Evolutionary conservation across 352 stramenopile genomes (phyloP).

Genomic region (Halophytophthora polymorphica): DNA sequence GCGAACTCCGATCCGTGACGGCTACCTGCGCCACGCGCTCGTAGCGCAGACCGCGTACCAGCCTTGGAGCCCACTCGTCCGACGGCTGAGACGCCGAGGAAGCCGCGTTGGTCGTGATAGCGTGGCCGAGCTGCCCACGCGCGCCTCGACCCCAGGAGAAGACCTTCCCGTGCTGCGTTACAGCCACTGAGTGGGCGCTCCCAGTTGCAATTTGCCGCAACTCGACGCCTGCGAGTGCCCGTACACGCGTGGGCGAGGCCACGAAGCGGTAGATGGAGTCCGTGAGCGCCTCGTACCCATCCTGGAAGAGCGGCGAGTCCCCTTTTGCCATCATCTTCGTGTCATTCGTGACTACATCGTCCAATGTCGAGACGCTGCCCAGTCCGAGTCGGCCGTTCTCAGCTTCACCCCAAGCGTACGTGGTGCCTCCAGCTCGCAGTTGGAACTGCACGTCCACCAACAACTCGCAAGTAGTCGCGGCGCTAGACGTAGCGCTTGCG

Average conservation of each 20-base stretch:
- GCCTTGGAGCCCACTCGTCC: conserved; percentile 42
- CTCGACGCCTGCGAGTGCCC: conserved; percentile 42
- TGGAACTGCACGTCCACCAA: conserved; percentile 46
- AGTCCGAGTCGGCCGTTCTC: conserved; percentile 58
- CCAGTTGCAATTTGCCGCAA: conserved; percentile 50
- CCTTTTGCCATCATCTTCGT: not conserved
- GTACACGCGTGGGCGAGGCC: conserved; percentile 33
- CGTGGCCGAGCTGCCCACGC: conserved; percentile 44
- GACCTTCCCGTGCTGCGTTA: conserved; percentile 44
- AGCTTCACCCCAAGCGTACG: conserved; percentile 63
- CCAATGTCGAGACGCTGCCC: conserved; percentile 18
- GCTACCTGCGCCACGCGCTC: conserved; percentile 43
- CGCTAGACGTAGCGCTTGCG: conserved; percentile 6
- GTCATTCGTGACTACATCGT: not conserved
- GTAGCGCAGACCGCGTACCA: conserved; percentile 47
- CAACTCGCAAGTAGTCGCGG: conserved; percentile 30
- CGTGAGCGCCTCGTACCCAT: conserved; percentile 73
- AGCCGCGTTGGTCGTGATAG: not conserved
- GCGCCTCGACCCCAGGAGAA: conserved; percentile 60
- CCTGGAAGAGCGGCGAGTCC: conserved; percentile 27
- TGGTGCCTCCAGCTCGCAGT: conserved; percentile 44
- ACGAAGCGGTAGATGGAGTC: conserved; percentile 61
- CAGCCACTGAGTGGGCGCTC: conserved; percentile 47
- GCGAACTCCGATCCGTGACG: conserved; percentile 55
- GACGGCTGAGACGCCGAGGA: conserved; percentile 3